Evolutionary conservation across 805 yeast species (phyloP).

Genomic region (Ogataea trehaloabstinens): DNA sequence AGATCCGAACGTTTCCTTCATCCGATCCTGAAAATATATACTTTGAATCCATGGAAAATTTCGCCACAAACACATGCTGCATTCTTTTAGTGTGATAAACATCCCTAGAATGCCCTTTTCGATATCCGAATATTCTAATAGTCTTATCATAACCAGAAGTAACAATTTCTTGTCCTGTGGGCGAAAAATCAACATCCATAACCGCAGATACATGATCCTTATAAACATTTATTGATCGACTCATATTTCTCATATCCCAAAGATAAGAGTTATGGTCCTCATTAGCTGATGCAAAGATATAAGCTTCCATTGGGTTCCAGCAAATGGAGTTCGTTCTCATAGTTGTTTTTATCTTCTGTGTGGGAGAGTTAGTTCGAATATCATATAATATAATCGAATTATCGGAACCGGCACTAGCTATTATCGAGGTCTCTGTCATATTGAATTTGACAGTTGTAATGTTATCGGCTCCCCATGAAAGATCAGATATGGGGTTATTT

Average conservation of each 20-base stretch:
- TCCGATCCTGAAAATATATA: slow-evolving; percentile 90
- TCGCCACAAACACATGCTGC: slow-evolving; percentile 89
- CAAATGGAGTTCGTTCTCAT: slow-evolving; percentile 82
- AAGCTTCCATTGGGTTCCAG: slow-evolving; percentile 99
- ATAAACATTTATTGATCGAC: slow-evolving; percentile 74
- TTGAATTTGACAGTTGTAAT: slow-evolving; percentile 80
- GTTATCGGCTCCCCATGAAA: slow-evolving; percentile 97
- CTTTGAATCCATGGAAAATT: slow-evolving; percentile 84
- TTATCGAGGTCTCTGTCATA: slow-evolving; percentile 80
- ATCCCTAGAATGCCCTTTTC: slow-evolving; percentile 90
- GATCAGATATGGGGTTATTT: slow-evolving; percentile 68
- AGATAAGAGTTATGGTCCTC: slow-evolving; percentile 94
- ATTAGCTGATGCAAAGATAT: slow-evolving; percentile 82
- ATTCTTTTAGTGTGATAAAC: slow-evolving; percentile 95
- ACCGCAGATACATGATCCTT: slow-evolving; percentile 97
- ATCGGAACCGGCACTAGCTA: slow-evolving; percentile 90
- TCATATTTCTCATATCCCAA: slow-evolving; percentile 95
- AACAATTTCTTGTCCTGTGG: slow-evolving; percentile 94
- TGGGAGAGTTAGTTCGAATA: slow-evolving; percentile 83
- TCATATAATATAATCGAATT: slow-evolving; percentile 90
- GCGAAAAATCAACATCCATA: slow-evolving; percentile 90
- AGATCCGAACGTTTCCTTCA: slow-evolving; percentile 90
- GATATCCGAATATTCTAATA: slow-evolving; percentile 65
- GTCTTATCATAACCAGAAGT: slow-evolving; percentile 96
- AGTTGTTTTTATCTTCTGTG: slow-evolving; percentile 82